Conservation (phyloP, 768 basidiomycete species). For the Auriscalpium orientale region DNA sequence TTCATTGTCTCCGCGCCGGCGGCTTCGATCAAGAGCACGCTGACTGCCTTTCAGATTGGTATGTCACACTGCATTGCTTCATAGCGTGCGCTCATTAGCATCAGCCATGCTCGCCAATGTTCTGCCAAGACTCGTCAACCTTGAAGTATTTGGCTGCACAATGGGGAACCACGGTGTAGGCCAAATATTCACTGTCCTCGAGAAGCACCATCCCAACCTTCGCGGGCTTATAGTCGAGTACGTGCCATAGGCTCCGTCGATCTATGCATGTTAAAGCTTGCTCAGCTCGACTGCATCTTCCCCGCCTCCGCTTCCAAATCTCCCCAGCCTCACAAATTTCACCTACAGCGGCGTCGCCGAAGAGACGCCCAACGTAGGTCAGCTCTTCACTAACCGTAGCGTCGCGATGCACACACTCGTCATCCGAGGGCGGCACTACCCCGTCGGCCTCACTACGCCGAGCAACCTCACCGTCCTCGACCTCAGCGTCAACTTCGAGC, state of each 20-base stretch:
- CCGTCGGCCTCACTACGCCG: slow-evolving; percentile 42
- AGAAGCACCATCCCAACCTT: slow-evolving; percentile 41
- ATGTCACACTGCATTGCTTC: slow-evolving; percentile 4
- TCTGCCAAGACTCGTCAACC: slow-evolving; percentile 51
- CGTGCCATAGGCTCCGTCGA: slow-evolving; percentile 2
- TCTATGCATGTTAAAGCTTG: too few species aligned
- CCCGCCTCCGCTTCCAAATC: not conserved
- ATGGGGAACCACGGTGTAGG: slow-evolving; percentile 46
- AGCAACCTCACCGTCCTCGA: slow-evolving; percentile 59
- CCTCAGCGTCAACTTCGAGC: slow-evolving; percentile 42
- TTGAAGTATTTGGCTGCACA: slow-evolving; percentile 53
- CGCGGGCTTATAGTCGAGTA: slow-evolving; percentile 27
- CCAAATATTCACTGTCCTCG: slow-evolving; percentile 45
- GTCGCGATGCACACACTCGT: slow-evolving; percentile 9
- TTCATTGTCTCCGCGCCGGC: slow-evolving; percentile 49
- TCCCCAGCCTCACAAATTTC: not conserved
- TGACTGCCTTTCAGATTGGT: slow-evolving; percentile 63
- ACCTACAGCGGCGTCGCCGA: slow-evolving; percentile 14
- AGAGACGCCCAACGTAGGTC: slow-evolving; percentile 33
- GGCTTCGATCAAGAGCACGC: slow-evolving; percentile 34
- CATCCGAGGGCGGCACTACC: slow-evolving; percentile 30
- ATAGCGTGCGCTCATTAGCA: not conserved
- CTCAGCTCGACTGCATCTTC: not conserved
- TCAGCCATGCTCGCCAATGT: slow-evolving; percentile 56
- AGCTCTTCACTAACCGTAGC: slow-evolving; percentile 28